Percentiles rank a stretch among this genome's conserved stretches.
These are phyloP conservation scores for Crithidia expoeki DNA, from an alignment of 208 protist species.

Conservation along the genomic window DNA sequence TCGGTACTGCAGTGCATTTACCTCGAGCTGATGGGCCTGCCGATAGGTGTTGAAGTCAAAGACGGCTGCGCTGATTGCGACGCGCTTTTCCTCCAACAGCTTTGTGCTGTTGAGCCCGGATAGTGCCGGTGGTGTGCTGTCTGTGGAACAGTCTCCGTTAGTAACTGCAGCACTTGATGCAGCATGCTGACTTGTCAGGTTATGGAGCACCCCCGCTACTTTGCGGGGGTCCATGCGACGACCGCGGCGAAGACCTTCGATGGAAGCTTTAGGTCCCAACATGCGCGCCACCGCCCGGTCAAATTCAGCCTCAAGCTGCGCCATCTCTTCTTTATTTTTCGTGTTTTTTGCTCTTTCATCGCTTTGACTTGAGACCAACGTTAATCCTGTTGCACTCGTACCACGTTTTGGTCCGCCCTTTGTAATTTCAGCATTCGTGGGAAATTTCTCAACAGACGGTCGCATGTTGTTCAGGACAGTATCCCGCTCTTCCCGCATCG, in stretches of 20 bases:
- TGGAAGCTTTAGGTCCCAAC: conserved; percentile 41
- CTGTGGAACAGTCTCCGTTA: not conserved
- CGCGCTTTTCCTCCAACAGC: conserved; percentile 54
- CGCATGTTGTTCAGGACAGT: no score
- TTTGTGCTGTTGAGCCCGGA: conserved; percentile 59
- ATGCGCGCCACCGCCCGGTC: conserved; percentile 28
- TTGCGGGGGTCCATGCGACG: conserved; percentile 77
- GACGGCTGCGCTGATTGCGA: conserved; percentile 29
- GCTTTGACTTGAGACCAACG: not conserved
- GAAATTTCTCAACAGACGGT: no score
- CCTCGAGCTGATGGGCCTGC: conserved; percentile 61
- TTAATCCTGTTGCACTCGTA: no score
- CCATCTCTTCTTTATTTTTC: conserved; percentile 6
- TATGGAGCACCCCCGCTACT: conserved; percentile 45
- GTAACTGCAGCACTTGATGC: not conserved
- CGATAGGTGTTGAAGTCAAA: conserved; percentile 68
- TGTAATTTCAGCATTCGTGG: no score
- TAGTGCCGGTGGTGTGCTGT: not conserved
- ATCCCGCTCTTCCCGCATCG: no score
- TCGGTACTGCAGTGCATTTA: conserved; percentile 64
- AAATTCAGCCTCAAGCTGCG: conserved; percentile 30
- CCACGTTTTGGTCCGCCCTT: no score
- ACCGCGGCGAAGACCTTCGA: conserved; percentile 62
- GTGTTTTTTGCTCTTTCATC: not conserved
- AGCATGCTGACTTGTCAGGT: conserved; percentile 36